Conservation (phyloP, 306 rosid genomes). For the Gastrolobium bilobum region DNA sequence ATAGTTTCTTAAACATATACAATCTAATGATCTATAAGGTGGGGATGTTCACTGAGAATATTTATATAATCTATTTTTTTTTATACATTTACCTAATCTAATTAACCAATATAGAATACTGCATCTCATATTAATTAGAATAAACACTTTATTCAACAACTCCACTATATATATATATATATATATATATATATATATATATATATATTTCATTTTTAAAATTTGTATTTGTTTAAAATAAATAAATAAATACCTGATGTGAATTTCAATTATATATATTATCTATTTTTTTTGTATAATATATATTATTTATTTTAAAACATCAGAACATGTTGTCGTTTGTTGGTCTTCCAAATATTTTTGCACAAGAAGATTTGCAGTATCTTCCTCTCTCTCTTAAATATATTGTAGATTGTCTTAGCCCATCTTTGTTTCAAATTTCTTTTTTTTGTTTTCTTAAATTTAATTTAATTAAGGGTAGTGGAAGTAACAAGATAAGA, state of each 20-base stretch:
- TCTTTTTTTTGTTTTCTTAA: slow-evolving; percentile 52
- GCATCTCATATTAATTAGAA: background rate
- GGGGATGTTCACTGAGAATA: background rate
- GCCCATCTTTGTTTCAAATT: slow-evolving; percentile 62
- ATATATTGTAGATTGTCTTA: slow-evolving; percentile 53
- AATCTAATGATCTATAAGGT: no score
- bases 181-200: background rate
- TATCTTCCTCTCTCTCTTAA: slow-evolving; percentile 52
- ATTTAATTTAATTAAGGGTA: slow-evolving; percentile 66
- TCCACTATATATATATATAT: background rate
- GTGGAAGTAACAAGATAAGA: slow-evolving; percentile 59
- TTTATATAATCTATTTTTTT: background rate
- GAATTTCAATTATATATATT: background rate
- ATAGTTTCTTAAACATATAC: background rate
- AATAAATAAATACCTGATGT: background rate
- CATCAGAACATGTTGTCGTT: slow-evolving; percentile 59
- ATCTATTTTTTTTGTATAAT: no score
- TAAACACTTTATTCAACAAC: background rate
- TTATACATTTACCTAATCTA: no score
- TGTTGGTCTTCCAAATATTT: slow-evolving; percentile 83
- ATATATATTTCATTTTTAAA: background rate
- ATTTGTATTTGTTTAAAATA: no score
- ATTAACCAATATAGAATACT: background rate
- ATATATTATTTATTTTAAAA: background rate
- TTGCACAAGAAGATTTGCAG: slow-evolving; percentile 78